Evolutionary conservation across 108 stramenopile species (phyloP).

Genomic region (Fragilaria crotonensis): DNA sequence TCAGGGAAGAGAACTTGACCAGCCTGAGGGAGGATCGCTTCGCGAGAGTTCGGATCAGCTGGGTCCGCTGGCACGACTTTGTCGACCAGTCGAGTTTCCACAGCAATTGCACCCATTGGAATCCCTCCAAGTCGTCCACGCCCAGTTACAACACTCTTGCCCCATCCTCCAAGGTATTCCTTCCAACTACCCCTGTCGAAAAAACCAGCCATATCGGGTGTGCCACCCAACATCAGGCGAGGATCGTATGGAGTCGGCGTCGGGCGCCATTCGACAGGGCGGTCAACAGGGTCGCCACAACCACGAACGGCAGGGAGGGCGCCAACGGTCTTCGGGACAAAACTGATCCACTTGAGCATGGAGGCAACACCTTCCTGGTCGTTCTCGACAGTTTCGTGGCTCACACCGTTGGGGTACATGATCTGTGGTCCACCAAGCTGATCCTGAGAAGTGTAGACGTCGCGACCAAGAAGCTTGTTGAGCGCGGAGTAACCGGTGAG

Average conservation of each 20-base stretch:
- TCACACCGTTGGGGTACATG: slow-evolving; percentile 96
- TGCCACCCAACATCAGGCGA: slow-evolving; percentile 83
- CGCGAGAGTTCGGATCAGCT: slow-evolving; percentile 94
- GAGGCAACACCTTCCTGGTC: slow-evolving; percentile 88
- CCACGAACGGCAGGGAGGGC: slow-evolving; percentile 59
- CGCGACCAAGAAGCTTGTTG: slow-evolving; percentile 96
- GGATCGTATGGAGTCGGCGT: slow-evolving; percentile 97
- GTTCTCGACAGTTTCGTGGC: slow-evolving; percentile 88
- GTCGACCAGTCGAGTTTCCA: slow-evolving; percentile 94
- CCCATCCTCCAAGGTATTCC: slow-evolving; percentile 96
- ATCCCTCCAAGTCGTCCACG: slow-evolving; percentile 97
- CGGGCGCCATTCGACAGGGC: slow-evolving; percentile 78
- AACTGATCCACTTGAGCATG: slow-evolving; percentile 92
- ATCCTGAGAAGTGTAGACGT: slow-evolving; percentile 95
- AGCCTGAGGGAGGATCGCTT: slow-evolving; percentile 91
- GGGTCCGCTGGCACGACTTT: slow-evolving; percentile 95
- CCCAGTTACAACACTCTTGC: slow-evolving; percentile 95
- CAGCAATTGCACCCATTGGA: slow-evolving; percentile 95
- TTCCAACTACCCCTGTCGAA: slow-evolving; percentile 93
- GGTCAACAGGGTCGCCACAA: slow-evolving; percentile 83
- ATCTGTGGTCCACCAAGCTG: slow-evolving; percentile 98
- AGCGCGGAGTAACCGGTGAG: slow-evolving; percentile 92
- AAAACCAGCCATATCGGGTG: slow-evolving; percentile 77
- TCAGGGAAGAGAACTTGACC: slow-evolving; percentile 97
- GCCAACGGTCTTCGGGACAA: slow-evolving; percentile 87